Evolutionary conservation across 2,329 filamentous ascomycete genomes (phyloP).

Genomic region (Fusarium tricinctum): DNA sequence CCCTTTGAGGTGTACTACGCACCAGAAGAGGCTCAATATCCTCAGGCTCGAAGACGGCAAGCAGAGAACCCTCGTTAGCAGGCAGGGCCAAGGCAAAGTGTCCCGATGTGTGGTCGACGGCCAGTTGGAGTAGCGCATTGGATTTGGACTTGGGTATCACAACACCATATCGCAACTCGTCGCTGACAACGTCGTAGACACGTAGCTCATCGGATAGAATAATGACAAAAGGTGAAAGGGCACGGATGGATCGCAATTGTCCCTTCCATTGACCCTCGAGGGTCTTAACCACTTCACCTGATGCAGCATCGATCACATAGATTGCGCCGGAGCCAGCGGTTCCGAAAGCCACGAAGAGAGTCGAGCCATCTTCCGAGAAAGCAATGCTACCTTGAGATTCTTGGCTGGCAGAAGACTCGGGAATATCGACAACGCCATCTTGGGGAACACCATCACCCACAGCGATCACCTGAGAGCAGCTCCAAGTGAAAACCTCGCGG

Average conservation of each 20-base stretch:
- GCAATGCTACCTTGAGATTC: conserved; percentile 74
- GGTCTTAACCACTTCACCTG: conserved; percentile 75
- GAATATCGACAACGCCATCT: conserved; percentile 51
- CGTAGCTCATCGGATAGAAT: conserved; percentile 79
- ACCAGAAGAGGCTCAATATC: conserved; percentile 71
- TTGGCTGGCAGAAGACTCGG: conserved; percentile 48
- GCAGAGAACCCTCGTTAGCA: conserved; percentile 62
- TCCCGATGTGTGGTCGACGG: conserved; percentile 75
- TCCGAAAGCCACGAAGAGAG: conserved; percentile 78
- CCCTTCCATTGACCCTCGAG: conserved; percentile 77
- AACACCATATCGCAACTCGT: conserved; percentile 78
- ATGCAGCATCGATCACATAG: conserved; percentile 81
- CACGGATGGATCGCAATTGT: conserved; percentile 75
- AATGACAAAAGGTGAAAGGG: conserved; percentile 81
- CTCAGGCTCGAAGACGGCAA: conserved; percentile 77
- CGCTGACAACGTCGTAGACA: conserved; percentile 87
- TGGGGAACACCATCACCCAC: conserved; percentile 67
- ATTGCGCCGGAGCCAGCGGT: conserved; percentile 71
- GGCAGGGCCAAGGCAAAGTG: conserved; percentile 75
- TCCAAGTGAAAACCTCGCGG: conserved; percentile 79
- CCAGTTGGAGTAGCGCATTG: conserved; percentile 72
- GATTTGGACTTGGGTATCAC: conserved; percentile 63
- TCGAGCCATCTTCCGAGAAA: conserved; percentile 88
- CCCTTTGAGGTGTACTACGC: conserved; percentile 67
- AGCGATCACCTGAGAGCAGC: conserved; percentile 71